Base-by-base conservation (phyloP, 495 filamentous ascomycete species). In the Aspergillus egyptiacus region DNA sequence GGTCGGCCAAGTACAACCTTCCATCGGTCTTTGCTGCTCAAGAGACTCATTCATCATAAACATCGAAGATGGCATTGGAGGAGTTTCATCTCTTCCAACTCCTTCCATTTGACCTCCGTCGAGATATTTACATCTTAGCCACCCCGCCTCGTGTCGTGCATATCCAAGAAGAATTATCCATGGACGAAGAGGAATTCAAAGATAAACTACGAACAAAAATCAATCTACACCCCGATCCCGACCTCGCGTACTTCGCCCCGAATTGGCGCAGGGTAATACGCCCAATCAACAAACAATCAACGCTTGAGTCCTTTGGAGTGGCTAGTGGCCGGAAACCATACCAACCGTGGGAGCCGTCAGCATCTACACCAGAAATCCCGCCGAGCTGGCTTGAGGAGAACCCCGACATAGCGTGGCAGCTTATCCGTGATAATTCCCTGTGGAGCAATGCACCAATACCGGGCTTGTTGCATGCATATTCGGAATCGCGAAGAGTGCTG, bases 71-170 rank as follows among this genome's bases (percentile, higher is more conserved):
- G 40, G 17, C 25, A 0, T 14, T 30, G 13, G 36, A 39, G 13
- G 15, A n/a, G 14, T 43, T 43, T 17, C 24, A 31, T 13, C 0
- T 30, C 25, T 43, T 43, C 14, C 14, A 15, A 8, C 7, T 43
- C n/a, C 40, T 43, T 27, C 40, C 40, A 2, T 30, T 19, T 5
- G 40, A 43, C 14, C n/a, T 43, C 2, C 40, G 40, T 19, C 40
- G 40, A 14, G 40, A 43, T 25, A 31, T 43, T 2, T 43, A 43
- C 15, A 31, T 43, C 25, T 17, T 43, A 13, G 40, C 40, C 20
- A 43, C 40, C 7, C 40, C 40, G 14, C 40, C 40, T 10, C 40
- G 40, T 15, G 27, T 43, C 17, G 40, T 43, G 14, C 40, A 43
- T 27, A 19, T 43, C 1, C 25, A 20, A 31, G 40, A 43, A 43